Evolutionary conservation across 106 monocot species (phyloP).

Genomic region (Phalaenopsis aphrodite): DNA sequence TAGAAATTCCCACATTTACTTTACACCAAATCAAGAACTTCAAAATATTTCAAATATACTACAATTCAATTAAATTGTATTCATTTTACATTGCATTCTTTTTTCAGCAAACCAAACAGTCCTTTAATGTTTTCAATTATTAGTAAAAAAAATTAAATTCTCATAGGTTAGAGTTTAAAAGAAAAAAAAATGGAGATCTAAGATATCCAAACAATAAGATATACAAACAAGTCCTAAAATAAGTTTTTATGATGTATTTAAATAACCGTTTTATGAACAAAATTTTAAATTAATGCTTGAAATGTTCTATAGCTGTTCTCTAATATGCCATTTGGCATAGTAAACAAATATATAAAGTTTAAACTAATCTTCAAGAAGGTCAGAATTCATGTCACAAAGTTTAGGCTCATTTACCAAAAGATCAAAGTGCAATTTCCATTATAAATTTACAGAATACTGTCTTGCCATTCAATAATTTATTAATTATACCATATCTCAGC

Average conservation of each 20-base stretch:
- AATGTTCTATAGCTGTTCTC: background rate
- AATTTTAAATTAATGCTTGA: background rate
- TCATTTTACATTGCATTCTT: no score
- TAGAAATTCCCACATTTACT: no score
- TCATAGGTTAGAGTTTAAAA: no score
- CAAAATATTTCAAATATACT: no score
- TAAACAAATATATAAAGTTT: background rate
- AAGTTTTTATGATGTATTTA: background rate
- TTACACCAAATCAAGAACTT: no score
- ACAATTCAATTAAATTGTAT: no score
- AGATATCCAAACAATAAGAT: background rate
- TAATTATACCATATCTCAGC: background rate
- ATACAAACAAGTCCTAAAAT: background rate
- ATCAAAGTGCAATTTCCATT: background rate
- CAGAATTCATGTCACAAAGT: background rate
- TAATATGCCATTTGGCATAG: background rate
- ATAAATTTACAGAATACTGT: background rate
- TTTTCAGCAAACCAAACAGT: no score
- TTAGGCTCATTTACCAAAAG: background rate
- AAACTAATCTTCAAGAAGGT: background rate
- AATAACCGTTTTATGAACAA: background rate
- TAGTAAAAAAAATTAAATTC: no score
- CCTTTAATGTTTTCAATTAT: no score
- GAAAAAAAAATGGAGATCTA: background rate
- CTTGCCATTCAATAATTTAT: background rate